Base-by-base conservation (phyloP, 2,329 filamentous ascomycete genomes). In the Fusarium chaquense region DNA sequence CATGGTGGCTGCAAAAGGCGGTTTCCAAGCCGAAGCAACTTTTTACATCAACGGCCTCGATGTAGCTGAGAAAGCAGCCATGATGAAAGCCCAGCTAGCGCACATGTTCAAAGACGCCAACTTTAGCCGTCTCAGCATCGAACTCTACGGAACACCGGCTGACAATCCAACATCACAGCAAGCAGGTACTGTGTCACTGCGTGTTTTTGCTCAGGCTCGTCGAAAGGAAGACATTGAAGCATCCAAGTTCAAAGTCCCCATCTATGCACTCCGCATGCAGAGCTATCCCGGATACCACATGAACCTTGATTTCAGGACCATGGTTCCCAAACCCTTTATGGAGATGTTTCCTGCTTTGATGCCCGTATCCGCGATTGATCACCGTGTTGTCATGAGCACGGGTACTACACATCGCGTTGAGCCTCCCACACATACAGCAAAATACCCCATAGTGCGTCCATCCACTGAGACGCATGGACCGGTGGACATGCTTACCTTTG, bases 101-200 rank as follows among this genome's bases (percentile, higher is more conserved):
- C 65, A 73, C 7, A 76, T 78, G 5, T 76, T 83, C 58, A 75
- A 70, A 10, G 68, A 70, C 20, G 70, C 70, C n/a, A 79, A 77
- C 13, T 81, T 82, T 49, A 78, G 73, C 58, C 77, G 76, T 11
- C 65, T 82, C 0, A 80, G 76, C 18, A 77, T 82, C 28, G 66
- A 77, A 41, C 22, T 71, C 16, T 70, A 83, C 79, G 68, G 85
- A 76, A 50, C 80, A 66, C 35, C 78, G 58, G 75, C 79, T 1
- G 75, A 78, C 2, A 78, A 85, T 40, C 81, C 83, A 0, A 71
- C 70, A 4, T 81, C 78, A n/a, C 83, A 86, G 33, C 80, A 82
- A 28, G 79, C 79, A 1, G 84, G 83, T 1, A 87, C 84, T 1
- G 83, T 85, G 1, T 82, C 83, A 44, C 78, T 85, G 41, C 70